These are phyloP conservation scores for Lactarius hatsudake DNA, from an alignment of 768 basidiomycete species.

Conservation along the genomic window DNA sequence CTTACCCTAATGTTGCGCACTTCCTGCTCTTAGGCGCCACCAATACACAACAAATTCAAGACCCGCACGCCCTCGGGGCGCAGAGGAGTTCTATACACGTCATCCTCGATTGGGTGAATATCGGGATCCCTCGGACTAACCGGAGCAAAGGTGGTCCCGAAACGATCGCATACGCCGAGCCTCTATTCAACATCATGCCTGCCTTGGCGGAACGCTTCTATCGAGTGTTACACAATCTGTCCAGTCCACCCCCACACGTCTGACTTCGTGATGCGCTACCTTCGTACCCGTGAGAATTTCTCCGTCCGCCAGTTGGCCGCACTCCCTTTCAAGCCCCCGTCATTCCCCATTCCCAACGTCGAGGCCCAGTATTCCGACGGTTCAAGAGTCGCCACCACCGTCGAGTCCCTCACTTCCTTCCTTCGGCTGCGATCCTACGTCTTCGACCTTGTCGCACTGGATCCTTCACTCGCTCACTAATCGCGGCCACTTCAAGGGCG, in stretches of 20 bases:
- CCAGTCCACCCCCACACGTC: constrained; percentile 84
- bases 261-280: constrained; percentile 76
- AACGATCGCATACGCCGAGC: constrained; percentile 36
- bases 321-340: constrained; percentile 64
- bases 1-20: constrained; percentile 84
- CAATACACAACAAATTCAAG: constrained; percentile 66
- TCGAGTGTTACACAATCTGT: constrained; percentile 79
- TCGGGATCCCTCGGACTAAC: constrained; percentile 62
- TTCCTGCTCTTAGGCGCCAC: constrained; percentile 73
- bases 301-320: constrained; percentile 81
- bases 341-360: constrained; percentile 48
- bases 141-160: constrained; percentile 42
- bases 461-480: constrained; percentile 83
- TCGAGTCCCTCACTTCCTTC: constrained; percentile 68
- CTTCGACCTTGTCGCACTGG: constrained; percentile 81
- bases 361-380: constrained; percentile 72
- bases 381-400: constrained; percentile 62
- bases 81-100: constrained; percentile 74
- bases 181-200: constrained; percentile 65
- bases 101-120: constrained; percentile 72
- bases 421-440: constrained; percentile 81
- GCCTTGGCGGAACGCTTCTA: constrained; percentile 84
- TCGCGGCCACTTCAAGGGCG: constrained; percentile 70
- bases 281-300: constrained; percentile 86
- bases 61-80: constrained; percentile 72